Evolutionary conservation across 2,329 filamentous ascomycete species (phyloP).

Genomic region (Beauveria bassiana): DNA sequence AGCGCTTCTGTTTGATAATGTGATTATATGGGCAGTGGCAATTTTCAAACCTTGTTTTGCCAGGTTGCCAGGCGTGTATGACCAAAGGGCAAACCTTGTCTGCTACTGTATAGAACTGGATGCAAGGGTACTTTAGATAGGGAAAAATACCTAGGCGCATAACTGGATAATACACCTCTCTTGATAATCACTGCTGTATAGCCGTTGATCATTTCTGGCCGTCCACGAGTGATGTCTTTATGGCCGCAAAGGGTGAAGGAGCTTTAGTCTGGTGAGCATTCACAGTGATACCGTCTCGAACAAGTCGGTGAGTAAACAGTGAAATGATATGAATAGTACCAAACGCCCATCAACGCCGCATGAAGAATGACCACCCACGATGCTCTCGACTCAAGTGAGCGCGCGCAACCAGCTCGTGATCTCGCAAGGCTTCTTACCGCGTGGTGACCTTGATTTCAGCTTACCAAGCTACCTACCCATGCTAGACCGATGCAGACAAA

Average conservation of each 20-base stretch:
- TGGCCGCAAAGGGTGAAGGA: no score
- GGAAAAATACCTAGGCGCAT: not conserved
- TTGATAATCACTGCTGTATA: not conserved
- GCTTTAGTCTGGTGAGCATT: not conserved
- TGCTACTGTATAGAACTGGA: conserved; percentile 5
- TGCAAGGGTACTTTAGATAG: not conserved
- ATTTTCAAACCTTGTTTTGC: not conserved
- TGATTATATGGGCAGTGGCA: not conserved
- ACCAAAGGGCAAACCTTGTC: not conserved
- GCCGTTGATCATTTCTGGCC: not conserved
- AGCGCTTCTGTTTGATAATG: not conserved
- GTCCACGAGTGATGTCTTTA: no score
- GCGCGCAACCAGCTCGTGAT: not conserved
- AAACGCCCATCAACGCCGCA: conserved; percentile 3
- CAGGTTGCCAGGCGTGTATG: not conserved
- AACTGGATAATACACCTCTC: conserved; percentile 11
- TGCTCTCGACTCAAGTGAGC: not conserved
- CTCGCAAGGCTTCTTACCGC: not conserved
- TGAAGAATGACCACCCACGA: not conserved
- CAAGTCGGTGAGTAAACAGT: not conserved
- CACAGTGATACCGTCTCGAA: not conserved
- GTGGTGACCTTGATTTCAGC: not conserved
- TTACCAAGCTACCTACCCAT: not conserved
- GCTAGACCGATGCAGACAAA: not conserved
- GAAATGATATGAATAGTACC: not conserved